Evolutionary conservation across 2,329 filamentous ascomycete species (phyloP).

Genomic region (Phaeosphaeria sp.): DNA sequence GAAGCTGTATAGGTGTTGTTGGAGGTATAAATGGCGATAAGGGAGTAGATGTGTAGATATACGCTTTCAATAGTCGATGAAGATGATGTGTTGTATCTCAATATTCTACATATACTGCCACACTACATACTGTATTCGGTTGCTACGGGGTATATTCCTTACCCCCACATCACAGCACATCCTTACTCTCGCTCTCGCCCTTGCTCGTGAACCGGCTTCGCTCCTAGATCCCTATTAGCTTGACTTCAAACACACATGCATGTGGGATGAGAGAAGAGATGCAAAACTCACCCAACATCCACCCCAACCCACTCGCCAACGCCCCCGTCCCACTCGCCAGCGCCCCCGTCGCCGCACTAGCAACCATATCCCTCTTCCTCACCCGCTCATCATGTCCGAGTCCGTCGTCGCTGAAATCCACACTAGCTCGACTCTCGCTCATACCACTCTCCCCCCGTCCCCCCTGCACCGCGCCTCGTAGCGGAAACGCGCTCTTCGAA

Average conservation of each 20-base stretch:
- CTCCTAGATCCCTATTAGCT: constrained; percentile 27
- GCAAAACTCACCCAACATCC: constrained; percentile 67
- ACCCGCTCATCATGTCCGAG: constrained; percentile 54
- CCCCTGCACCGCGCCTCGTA: constrained; percentile 27
- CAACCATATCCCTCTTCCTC: constrained; percentile 76
- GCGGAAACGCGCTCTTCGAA: constrained; percentile 55
- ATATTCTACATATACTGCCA: no score
- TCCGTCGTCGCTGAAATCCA: constrained; percentile 44
- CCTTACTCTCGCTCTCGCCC: neutral
- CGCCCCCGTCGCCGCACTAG: constrained; percentile 68
- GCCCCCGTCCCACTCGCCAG: constrained; percentile 67
- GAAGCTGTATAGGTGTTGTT: no score
- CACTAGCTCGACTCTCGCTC: constrained; percentile 30
- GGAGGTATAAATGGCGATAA: neutral
- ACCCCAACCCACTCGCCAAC: constrained; percentile 68
- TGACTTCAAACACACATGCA: no score
- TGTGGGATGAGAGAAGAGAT: neutral
- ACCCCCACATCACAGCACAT: neutral
- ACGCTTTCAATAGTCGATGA: neutral
- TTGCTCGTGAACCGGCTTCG: constrained; percentile 36
- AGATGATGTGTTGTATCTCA: neutral
- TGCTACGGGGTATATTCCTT: neutral
- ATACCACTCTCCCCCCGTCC: neutral
- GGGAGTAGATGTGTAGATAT: neutral
- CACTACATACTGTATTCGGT: neutral